Conservation (phyloP, 2,329 filamentous ascomycete genomes). For the Zasmidium angulare region DNA sequence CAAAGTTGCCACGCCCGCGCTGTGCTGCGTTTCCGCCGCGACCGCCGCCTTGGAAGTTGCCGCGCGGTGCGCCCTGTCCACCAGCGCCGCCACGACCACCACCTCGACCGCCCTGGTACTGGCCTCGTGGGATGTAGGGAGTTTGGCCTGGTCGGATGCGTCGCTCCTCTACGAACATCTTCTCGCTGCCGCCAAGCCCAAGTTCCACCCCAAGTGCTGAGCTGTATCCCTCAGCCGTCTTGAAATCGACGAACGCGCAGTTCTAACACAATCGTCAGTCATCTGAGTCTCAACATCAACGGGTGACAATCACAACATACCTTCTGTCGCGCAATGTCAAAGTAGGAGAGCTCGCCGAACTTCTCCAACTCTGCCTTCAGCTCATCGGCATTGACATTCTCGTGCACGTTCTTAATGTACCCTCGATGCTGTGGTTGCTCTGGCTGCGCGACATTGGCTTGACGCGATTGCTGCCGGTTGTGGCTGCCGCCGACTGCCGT, state of each 20-base stretch:
- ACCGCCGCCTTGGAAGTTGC: slow-evolving; percentile 11
- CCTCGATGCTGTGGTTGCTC: slow-evolving; percentile 76
- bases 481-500: slow-evolving; percentile 78
- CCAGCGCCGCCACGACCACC: slow-evolving; percentile 51
- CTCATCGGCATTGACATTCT: slow-evolving; percentile 75
- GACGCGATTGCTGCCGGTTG: slow-evolving; percentile 77
- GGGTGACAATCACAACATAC: slow-evolving; percentile 52
- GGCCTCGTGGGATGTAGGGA: slow-evolving; percentile 39
- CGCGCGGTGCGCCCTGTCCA: slow-evolving; percentile 20
- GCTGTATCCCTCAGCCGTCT: slow-evolving; percentile 74
- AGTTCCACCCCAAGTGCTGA: slow-evolving; percentile 81
- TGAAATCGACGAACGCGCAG: slow-evolving; percentile 95
- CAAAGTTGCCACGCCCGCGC: slow-evolving; percentile 9
- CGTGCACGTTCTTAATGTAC: slow-evolving; percentile 94
- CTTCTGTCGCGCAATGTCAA: slow-evolving; percentile 70
- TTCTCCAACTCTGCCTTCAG: slow-evolving; percentile 69
- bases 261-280: slow-evolving; percentile 58
- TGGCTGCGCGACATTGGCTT: slow-evolving; percentile 57
- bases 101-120: slow-evolving; percentile 66
- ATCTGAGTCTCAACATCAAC: background rate
- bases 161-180: slow-evolving; percentile 84
- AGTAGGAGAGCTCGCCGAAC: slow-evolving; percentile 65
- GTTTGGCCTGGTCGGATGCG: slow-evolving; percentile 55
- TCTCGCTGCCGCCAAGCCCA: slow-evolving; percentile 76
- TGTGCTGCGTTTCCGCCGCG: slow-evolving; percentile 9